Base-by-base conservation (phyloP, 1,284 basidiomycete species). In the Sanghuangporus sanghuang region DNA sequence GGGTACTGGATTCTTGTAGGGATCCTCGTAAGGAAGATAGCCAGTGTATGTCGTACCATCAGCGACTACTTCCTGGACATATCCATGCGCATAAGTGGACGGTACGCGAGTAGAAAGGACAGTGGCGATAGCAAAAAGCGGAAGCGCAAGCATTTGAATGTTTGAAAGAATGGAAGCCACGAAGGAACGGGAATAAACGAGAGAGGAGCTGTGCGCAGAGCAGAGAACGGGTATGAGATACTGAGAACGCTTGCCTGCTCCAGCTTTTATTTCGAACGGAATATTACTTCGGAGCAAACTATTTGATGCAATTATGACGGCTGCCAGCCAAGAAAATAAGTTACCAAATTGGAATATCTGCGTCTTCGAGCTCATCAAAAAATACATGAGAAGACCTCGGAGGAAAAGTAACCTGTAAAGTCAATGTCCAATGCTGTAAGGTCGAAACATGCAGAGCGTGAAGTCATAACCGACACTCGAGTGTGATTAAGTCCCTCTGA, bases 21-120 rank as follows among this genome's bases (percentile, higher is more conserved):
- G 76, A 62, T 78, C 77, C n/a, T 66, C 63, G 70, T 75, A 75
- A 4, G 76, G 76, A n/a, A 77, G 69, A 61, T 76, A 78, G 0
- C 76, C 76, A 8, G 72, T 73, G 62, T 74, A 77, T 9, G 68
- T 68, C 3, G 70, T 71, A 1, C 68, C 68, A 9, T 70, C 74
- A 16, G 72, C 63, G 27, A 68, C 69, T 6, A 77, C 68, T 49
- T 76, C 72, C 58, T 76, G 73, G 18, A 77, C 75, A 62, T 77
- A 76, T 49, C 76, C 76, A 60, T 78, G 76, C 9, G 71, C 73
- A 27, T n/a, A 36, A 6, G 49, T 46, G 21, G 44, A 42, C 18
- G 23, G 3, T 57, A 11, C 16, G 52, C 36, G 16, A 54, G 2
- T 23, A 35, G 52, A 54, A 57, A 38, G 6, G 39, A 39, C 36